These are phyloP conservation scores for Chlorella sp. DNA, from an alignment of 139 green algal genomes.

Conservation along the genomic window DNA sequence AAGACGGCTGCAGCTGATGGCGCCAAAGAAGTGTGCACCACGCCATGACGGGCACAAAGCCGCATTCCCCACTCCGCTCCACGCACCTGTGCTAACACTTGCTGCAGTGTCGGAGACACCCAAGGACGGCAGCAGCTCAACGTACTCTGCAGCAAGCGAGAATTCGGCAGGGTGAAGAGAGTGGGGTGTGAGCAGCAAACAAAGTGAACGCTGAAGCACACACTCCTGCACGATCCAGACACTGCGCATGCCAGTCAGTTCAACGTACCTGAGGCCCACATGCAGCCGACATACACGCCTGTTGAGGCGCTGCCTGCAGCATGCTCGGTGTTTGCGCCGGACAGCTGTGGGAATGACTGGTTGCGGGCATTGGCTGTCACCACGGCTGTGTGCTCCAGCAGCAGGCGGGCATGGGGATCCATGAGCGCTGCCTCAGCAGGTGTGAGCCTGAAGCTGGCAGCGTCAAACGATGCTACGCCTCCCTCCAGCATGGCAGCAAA, in stretches of 20 bases:
- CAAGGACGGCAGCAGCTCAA: conserved; percentile 31
- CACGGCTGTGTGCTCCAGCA: conserved; percentile 58
- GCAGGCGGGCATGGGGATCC: conserved; percentile 80
- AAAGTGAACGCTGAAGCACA: background rate
- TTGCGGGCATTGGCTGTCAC: conserved; percentile 20
- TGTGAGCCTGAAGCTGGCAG: conserved; percentile 59
- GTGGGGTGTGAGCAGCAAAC: background rate
- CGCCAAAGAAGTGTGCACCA: background rate
- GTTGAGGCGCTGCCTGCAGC: conserved; percentile 63
- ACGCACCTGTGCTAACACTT: conserved; percentile 10
- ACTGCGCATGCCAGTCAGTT: background rate
- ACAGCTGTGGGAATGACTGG: background rate
- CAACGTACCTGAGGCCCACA: conserved; percentile 59
- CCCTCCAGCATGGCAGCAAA: conserved; percentile 71
- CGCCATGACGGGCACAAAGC: background rate
- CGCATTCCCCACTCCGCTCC: no score
- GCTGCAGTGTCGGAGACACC: conserved; percentile 4
- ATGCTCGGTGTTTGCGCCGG: background rate
- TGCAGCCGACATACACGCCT: conserved; percentile 75
- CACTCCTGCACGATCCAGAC: background rate
- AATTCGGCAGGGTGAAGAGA: background rate
- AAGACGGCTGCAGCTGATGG: background rate
- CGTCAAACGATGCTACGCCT: conserved; percentile 69
- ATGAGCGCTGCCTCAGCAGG: conserved; percentile 63
- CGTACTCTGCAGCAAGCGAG: conserved; percentile 36